A percentile compares a stretch with the other conserved stretches of the same genome.
These are phyloP conservation scores for Chamaecrista fasciculata DNA, from an alignment of 306 rosid species.

Conservation along the genomic window DNA sequence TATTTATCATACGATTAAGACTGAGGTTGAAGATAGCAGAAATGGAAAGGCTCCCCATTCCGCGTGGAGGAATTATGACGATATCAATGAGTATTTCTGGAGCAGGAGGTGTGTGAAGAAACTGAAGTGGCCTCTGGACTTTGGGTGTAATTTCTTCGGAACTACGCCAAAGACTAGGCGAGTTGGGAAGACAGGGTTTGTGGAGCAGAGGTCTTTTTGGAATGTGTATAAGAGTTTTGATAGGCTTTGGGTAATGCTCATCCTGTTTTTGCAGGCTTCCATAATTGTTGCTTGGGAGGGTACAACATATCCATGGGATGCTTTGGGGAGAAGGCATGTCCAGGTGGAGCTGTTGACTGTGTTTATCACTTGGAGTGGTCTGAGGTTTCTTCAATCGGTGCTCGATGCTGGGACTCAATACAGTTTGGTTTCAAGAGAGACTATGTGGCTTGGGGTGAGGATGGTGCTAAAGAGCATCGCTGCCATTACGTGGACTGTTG, in stretches of 20 bases:
- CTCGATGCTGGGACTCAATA: slow-evolving; percentile 97
- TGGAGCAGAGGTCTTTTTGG: slow-evolving; percentile 97
- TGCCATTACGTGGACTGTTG: slow-evolving; percentile 69
- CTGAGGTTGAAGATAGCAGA: slow-evolving; percentile 69
- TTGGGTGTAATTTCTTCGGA: slow-evolving; percentile 55
- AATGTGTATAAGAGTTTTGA: slow-evolving; percentile 84
- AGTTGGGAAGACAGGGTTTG: slow-evolving; percentile 94
- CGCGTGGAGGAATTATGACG: slow-evolving; percentile 96
- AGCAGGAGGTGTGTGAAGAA: slow-evolving; percentile 73
- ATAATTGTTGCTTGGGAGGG: slow-evolving; percentile 79
- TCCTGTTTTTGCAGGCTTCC: slow-evolving; percentile 76
- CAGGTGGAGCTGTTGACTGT: slow-evolving; percentile 70
- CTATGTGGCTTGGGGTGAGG: slow-evolving; percentile 71
- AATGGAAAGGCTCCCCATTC: slow-evolving; percentile 90
- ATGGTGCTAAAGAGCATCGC: slow-evolving; percentile 72
- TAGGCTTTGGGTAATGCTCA: slow-evolving; percentile 79
- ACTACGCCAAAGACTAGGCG: slow-evolving; percentile 53
- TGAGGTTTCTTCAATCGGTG: slow-evolving; percentile 74
- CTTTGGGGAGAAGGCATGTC: slow-evolving; percentile 53
- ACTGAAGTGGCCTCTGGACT: slow-evolving; percentile 63
- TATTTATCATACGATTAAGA: slow-evolving; percentile 56
- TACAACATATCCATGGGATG: slow-evolving; percentile 50
- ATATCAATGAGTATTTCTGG: slow-evolving; percentile 88
- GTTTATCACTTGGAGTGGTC: slow-evolving; percentile 80
- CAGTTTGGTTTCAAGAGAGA: slow-evolving; percentile 83